A percentile compares a stretch with the other conserved stretches of the same genome.
phyloP scores from a whole-genome alignment of 208 protist species.

The Trypanosoma lewisi region DNA sequence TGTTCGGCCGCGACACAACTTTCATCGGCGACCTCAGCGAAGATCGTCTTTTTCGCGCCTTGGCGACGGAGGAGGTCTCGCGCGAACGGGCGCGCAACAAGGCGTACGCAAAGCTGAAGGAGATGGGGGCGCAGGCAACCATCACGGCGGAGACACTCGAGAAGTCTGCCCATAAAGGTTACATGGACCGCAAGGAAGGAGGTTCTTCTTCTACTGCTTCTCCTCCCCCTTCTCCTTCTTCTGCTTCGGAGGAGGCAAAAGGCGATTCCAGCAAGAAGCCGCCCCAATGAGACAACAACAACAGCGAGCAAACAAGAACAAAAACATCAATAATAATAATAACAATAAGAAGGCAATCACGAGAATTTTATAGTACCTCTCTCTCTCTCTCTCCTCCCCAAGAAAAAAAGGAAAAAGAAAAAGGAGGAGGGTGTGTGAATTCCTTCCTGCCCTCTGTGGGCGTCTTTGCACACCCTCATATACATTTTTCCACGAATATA shows the following conservation, averaged over 20 bases:
- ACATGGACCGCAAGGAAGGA: constrained; percentile 22
- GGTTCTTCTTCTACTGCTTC: neutral
- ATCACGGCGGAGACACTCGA: constrained; percentile 44
- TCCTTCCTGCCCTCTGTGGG: too few relatives aligned
- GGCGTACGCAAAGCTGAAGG: constrained; percentile 46
- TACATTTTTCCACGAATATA: too few relatives aligned
- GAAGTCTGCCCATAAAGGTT: constrained; percentile 32
- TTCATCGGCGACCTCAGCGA: constrained; percentile 84
- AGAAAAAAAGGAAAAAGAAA: constrained; percentile 8
- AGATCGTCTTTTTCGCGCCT: constrained; percentile 53
- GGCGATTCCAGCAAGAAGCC: neutral
- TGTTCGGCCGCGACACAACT: constrained; percentile 85
- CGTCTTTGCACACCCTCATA: too few relatives aligned
- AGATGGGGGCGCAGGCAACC: constrained; percentile 29
- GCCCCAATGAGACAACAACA: neutral
- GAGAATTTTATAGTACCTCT: neutral
- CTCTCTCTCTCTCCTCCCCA: neutral
- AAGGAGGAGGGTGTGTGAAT: neutral
- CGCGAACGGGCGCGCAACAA: constrained; percentile 49
- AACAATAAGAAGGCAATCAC: too few relatives aligned
- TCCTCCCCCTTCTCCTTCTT: too few relatives aligned
- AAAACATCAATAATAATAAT: too few relatives aligned
- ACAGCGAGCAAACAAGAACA: neutral
- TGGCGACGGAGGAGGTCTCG: constrained; percentile 65
- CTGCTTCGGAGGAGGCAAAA: neutral